A percentile compares a stretch with the other conserved stretches of the same genome.
phyloP scores from a whole-genome alignment of 345 rosid species.

The Brassica incana region DNA sequence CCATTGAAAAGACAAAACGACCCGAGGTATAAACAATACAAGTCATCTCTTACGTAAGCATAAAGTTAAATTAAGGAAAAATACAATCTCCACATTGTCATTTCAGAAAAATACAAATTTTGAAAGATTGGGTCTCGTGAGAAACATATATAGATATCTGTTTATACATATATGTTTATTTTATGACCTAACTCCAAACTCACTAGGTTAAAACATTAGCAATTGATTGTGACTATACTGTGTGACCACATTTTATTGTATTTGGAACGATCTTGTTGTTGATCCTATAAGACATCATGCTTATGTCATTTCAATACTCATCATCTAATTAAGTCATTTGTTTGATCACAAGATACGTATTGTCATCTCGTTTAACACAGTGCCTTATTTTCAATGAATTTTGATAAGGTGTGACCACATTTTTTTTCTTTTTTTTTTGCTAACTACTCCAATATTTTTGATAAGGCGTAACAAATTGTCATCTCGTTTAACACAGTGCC shows the following conservation, averaged over 20 bases:
- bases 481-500: not conserved
- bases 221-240: not conserved
- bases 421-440: too few relatives aligned
- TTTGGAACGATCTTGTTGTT: not conserved
- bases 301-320: not conserved
- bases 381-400: not conserved
- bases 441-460: not conserved
- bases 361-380: not conserved
- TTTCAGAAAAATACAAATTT: slow-evolving; percentile 1
- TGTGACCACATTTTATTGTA: not conserved
- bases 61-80: slow-evolving; percentile 18
- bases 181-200: not conserved
- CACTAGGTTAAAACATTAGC: not conserved
- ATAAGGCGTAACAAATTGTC: not conserved
- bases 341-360: not conserved
- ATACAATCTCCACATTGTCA: slow-evolving; percentile 19
- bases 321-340: not conserved
- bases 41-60: slow-evolving; percentile 30
- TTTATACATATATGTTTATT: not conserved
- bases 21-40: slow-evolving; percentile 29
- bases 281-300: not conserved
- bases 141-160: not conserved
- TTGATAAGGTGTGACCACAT: too few relatives aligned
- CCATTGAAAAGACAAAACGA: slow-evolving; percentile 24
- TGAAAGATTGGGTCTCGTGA: slow-evolving; percentile 9